Evolutionary conservation across 2,329 filamentous ascomycete species (phyloP).

Genomic region (Passalora sequoiae): DNA sequence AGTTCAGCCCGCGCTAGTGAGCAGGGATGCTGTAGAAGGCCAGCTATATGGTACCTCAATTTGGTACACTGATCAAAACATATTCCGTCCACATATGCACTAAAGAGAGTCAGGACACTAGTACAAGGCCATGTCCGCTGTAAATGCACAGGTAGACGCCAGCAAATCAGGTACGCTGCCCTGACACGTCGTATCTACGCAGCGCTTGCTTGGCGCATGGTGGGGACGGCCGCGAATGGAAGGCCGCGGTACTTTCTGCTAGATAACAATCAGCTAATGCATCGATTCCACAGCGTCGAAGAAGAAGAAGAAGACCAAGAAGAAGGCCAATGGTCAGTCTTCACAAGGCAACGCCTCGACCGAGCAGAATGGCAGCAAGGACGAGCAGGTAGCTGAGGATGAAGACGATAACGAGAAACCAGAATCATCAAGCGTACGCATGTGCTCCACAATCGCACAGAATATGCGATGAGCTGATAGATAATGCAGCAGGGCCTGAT

Average conservation of each 20-base stretch:
- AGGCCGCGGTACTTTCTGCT: background rate
- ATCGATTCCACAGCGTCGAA: constrained; percentile 38
- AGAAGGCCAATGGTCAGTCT: constrained; percentile 46
- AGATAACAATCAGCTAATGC: no score
- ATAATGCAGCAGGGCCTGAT: constrained; percentile 15
- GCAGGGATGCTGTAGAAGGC: background rate
- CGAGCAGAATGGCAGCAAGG: constrained; percentile 33
- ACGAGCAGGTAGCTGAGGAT: constrained; percentile 35
- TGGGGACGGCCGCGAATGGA: constrained; percentile 8
- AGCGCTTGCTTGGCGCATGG: constrained; percentile 5
- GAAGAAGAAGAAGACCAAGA: constrained; percentile 53
- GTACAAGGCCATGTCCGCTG: constrained; percentile 19
- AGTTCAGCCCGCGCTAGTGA: background rate
- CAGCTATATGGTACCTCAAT: background rate
- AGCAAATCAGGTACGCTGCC: constrained; percentile 18
- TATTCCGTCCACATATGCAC: background rate
- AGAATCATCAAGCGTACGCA: constrained; percentile 1
- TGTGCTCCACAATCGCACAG: no score
- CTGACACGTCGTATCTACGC: background rate
- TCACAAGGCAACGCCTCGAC: constrained; percentile 36
- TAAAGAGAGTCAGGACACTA: background rate
- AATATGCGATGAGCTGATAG: no score
- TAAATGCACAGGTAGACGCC: constrained; percentile 12
- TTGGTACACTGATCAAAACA: background rate
- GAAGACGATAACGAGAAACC: constrained; percentile 39